A percentile compares a stretch with the other conserved stretches of the same genome.
Evolutionary conservation across 257 asterid species (phyloP).

Genomic region (Penstemon newberryi): DNA sequence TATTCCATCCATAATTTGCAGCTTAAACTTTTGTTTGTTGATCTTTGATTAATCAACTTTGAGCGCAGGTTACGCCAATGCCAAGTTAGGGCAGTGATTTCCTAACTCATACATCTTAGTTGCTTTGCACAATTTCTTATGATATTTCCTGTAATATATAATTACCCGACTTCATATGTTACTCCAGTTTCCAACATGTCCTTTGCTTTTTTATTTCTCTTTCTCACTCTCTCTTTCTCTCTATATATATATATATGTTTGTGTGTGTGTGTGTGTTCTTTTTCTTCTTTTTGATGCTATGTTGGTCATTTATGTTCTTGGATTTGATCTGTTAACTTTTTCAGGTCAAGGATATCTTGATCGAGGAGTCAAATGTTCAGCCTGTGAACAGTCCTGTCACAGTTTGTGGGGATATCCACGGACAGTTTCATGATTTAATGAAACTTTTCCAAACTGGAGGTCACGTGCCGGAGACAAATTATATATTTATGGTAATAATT

Average conservation of each 20-base stretch:
- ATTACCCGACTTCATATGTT: not conserved
- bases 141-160: not conserved
- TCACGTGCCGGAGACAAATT: constrained; percentile 96
- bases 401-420: constrained; percentile 97
- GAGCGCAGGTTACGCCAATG: not conserved
- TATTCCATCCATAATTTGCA: constrained; percentile 2
- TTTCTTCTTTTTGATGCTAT: not conserved
- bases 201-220: not conserved
- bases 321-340: constrained; percentile 21
- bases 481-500: constrained; percentile 83
- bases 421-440: constrained; percentile 97
- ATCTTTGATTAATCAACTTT: constrained; percentile 9
- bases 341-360: constrained; percentile 96
- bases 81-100: constrained; percentile 2
- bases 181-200: not conserved
- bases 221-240: constrained; percentile 17
- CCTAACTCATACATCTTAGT: constrained; percentile 3
- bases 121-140: not conserved
- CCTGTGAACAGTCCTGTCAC: constrained; percentile 99
- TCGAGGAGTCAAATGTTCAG: constrained; percentile 99
- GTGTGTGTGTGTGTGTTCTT: no score
- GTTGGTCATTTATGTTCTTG: constrained; percentile 7
- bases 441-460: constrained; percentile 99
- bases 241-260: no score
- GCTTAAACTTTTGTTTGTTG: not conserved